phyloP scores from a whole-genome alignment of 2,329 filamentous ascomycete genomes.

The Colletotrichum costaricense region DNA sequence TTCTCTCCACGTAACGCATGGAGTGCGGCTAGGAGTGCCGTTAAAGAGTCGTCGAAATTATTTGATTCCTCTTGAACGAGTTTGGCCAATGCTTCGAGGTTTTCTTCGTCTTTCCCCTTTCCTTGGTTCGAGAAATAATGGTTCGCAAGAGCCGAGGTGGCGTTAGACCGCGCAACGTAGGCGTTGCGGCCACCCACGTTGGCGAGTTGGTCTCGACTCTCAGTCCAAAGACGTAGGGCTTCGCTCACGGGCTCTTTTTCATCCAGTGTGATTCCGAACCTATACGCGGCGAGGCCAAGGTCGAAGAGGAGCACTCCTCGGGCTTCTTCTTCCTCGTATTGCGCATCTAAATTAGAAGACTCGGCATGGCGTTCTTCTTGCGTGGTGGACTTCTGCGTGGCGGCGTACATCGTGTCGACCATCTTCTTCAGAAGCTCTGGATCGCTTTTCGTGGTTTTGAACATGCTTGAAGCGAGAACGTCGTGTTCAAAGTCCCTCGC shows the following conservation, averaged over 20 bases:
- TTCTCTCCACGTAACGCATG: background rate
- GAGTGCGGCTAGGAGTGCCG: background rate
- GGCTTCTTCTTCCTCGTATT: background rate
- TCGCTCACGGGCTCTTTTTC: background rate
- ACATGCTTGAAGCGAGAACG: background rate
- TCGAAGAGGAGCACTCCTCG: background rate
- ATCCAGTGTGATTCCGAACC: background rate
- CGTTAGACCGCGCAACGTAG: background rate
- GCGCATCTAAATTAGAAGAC: background rate
- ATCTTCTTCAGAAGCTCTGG: background rate
- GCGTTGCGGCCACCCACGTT: background rate
- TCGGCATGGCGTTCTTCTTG: background rate
- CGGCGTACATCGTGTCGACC: background rate
- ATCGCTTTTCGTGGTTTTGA: background rate
- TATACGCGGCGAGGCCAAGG: background rate
- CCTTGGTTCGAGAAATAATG: background rate
- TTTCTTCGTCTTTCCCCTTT: background rate
- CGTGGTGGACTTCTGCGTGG: background rate
- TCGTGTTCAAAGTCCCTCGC: background rate
- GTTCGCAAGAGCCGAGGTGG: background rate
- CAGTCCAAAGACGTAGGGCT: background rate
- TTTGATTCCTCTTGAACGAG: background rate
- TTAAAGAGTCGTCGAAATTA: background rate
- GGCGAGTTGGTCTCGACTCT: background rate
- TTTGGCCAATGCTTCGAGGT: background rate